Evolutionary conservation across 805 yeast species (phyloP).

Genomic region (Kurtzmaniella fragi): DNA sequence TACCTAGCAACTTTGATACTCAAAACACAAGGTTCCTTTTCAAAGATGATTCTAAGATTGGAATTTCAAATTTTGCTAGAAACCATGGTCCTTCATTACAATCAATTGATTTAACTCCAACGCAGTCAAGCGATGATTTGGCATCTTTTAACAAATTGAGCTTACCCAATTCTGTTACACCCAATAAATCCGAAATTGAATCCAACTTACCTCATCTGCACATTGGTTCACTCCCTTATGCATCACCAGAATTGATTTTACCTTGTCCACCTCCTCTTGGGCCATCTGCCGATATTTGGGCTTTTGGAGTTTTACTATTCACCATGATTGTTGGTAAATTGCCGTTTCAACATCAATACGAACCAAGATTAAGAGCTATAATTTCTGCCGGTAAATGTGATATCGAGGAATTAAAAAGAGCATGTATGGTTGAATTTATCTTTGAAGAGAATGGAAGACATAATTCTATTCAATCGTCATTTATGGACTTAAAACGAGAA

Average conservation of each 20-base stretch:
- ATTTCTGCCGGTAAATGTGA: slow-evolving; percentile 66
- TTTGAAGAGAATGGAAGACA: slow-evolving; percentile 10
- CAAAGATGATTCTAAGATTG: slow-evolving; percentile 29
- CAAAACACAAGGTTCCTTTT: slow-evolving; percentile 13
- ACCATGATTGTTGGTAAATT: slow-evolving; percentile 68
- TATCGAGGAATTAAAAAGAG: slow-evolving; percentile 35
- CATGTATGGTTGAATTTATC: slow-evolving; percentile 31
- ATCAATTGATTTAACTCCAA: slow-evolving; percentile 26
- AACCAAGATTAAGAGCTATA: slow-evolving; percentile 70
- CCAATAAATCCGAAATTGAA: slow-evolving; percentile 17
- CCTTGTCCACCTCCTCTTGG: slow-evolving; percentile 60
- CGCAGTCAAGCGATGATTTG: slow-evolving; percentile 9
- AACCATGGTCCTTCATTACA: slow-evolving; percentile 30
- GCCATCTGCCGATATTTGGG: slow-evolving; percentile 83
- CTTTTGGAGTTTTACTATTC: slow-evolving; percentile 74
- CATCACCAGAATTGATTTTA: slow-evolving; percentile 77
- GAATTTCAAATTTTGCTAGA: slow-evolving; percentile 20
- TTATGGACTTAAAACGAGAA: slow-evolving; percentile 13
- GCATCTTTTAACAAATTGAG: background rate
- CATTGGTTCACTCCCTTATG: slow-evolving; percentile 89
- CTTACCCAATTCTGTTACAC: too few relatives aligned
- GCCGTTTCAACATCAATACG: slow-evolving; percentile 82
- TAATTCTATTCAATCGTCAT: slow-evolving; percentile 11
- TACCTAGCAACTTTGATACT: slow-evolving; percentile 24
- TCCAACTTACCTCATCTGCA: slow-evolving; percentile 55